Evolutionary conservation across 768 basidiomycete species (phyloP).

Genomic region (Paxillus involutus): DNA sequence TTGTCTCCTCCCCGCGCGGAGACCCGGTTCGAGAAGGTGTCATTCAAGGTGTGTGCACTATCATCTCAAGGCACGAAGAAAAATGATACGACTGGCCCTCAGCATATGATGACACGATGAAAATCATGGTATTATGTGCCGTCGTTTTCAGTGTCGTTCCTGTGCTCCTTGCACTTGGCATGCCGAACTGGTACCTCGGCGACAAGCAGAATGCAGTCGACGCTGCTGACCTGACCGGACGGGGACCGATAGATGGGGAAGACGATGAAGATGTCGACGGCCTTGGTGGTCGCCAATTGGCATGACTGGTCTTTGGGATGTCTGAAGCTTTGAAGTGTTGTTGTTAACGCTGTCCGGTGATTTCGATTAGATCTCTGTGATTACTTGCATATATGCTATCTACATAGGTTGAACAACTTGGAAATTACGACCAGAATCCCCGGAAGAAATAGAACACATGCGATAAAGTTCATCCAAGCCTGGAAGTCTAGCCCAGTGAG

Average conservation of each 20-base stretch:
- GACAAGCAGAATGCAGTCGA: slow-evolving; percentile 74
- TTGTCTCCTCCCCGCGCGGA: slow-evolving; percentile 44
- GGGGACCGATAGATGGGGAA: neutral
- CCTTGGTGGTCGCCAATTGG: neutral
- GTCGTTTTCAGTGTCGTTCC: slow-evolving; percentile 57
- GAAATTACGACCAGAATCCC: no score
- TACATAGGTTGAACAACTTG: no score
- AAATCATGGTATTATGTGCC: slow-evolving; percentile 53
- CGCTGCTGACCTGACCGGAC: slow-evolving; percentile 19
- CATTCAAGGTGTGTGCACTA: slow-evolving; percentile 43
- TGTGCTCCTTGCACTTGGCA: slow-evolving; percentile 54
- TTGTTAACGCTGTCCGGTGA: no score
- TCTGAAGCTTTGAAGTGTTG: neutral
- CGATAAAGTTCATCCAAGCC: no score
- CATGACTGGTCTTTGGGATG: neutral
- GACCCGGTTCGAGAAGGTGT: slow-evolving; percentile 65
- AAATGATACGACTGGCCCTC: neutral
- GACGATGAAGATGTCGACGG: neutral
- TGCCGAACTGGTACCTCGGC: slow-evolving; percentile 68
- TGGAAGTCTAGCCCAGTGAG: no score
- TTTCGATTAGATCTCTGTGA: no score
- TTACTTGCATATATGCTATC: no score
- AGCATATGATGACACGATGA: slow-evolving; percentile 61
- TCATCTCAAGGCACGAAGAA: neutral
- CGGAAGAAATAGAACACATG: no score